Base-by-base conservation (phyloP, 2,329 filamentous ascomycete genomes). In the Aspergillus sp. region DNA sequence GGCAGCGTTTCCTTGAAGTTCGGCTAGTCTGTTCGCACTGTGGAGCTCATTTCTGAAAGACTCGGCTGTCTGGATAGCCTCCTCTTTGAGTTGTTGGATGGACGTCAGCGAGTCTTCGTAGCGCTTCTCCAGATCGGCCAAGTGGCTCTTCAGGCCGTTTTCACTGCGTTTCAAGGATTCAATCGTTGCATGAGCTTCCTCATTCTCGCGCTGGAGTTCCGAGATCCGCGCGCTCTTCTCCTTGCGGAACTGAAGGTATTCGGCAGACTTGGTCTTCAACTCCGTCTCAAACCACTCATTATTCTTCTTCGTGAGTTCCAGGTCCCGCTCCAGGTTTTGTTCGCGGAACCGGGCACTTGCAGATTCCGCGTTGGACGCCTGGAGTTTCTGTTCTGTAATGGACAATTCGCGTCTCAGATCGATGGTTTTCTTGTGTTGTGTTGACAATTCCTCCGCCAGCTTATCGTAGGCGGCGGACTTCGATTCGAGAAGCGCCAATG, bases 221-320 rank as follows among this genome's bases (percentile, higher is more conserved):
- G 91, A 84, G 62, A 97, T 90, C 36, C 89, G 88, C 1, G 91
- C 87, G 57, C 89, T 89, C 79, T 97, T 97, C 69, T 99, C 94
- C 68, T 96, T 97, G 58, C 94, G 86, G 72, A 89, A 93, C 66
- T 92, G 96, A 60, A 93, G 83, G 45, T 91, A 86, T 68, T 99
- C 94, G 7, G 87, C 84, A 56, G 84, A 87, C 75, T 96, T 96
- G 0, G 89, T 92, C 76, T 96, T 93, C 19, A 97, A 81, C 71
- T 99, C 94, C 40, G 81, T 86, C 66, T 97, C 91, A 51, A 94
- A 88, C 89, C 91, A 99, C 63, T 97, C 93, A 59, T 90, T 89
- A 75, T 91, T 96, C 65, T 88, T 88, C 69, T 91, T 91, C 16
- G 93, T 85, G 51, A 95, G 80, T 40, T 96, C 91, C 32, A 97